Base-by-base conservation (phyloP, 805 yeast species). In the Limtongozyma cylindracea region DNA sequence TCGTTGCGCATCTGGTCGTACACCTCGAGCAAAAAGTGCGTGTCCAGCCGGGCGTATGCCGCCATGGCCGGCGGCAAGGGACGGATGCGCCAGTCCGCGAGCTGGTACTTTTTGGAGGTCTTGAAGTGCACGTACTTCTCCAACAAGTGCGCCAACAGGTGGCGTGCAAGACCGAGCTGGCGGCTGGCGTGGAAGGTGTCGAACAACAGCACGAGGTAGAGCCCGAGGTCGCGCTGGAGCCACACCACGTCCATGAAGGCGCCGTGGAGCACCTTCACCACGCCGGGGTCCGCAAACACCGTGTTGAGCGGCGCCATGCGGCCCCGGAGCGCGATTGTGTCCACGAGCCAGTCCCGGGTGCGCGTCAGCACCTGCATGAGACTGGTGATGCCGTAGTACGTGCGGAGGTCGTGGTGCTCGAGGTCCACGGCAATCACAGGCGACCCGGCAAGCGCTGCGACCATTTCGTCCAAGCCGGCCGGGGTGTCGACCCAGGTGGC, bases 161-260 rank as follows among this genome's bases (percentile, higher is more conserved):
- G 70, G 34, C 67, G 70, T 5, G 91, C 78, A 26, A 80, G 58
- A 0, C 74, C 74, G n/a, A 88, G 48, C 10, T 61, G 63, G 28
- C 61, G 65, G 0, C 93, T 64, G 0, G 98, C 98, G 45, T 71
- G 82, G 40, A 59, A 84, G 0, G 98, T 88, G 43, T 88, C 99
- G 41, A 88, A 84, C 14, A 88, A 44, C 20, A 82, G 60, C 4
- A 88, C 98, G 5, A 88, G 48, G 35, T 88, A 88, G 7, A 88
- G 43, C 0, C 99, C 99, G 25, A 88, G 54, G 38, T 88, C 98
- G 30, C 96, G 56, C 47, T 88, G 99, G 17, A 88, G 51, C 99
- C 99, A 88, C 20, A 78, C 68, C 4, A 88, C 73, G 51, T 88
- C 99, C 92, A 78, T 80, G 32, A 64, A 69, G 0, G 98, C 93